These are phyloP conservation scores for Apiotrichum mycotoxinovorans DNA, from an alignment of 1,284 basidiomycete genomes.

Conservation along the genomic window DNA sequence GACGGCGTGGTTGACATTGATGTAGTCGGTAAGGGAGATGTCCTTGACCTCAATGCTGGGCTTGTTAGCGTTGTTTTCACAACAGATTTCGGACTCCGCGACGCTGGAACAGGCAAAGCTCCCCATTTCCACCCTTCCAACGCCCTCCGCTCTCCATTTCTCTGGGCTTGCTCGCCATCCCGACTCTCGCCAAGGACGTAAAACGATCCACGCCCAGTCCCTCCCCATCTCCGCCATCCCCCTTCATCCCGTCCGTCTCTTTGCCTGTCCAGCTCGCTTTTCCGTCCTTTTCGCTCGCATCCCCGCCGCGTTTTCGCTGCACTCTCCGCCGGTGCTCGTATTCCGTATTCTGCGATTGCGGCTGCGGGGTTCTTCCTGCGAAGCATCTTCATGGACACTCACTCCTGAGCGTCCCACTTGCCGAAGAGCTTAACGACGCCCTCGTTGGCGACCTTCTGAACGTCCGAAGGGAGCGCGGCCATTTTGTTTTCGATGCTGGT, in stretches of 20 bases:
- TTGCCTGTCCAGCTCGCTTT: neutral
- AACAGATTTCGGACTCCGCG: neutral
- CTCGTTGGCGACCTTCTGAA: constrained; percentile 75
- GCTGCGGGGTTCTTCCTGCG: neutral
- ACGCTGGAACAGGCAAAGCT: neutral
- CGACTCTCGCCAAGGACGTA: too few species aligned
- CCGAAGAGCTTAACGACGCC: constrained; percentile 82
- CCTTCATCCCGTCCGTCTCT: too few species aligned
- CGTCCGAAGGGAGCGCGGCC: constrained; percentile 70
- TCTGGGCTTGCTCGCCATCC: neutral
- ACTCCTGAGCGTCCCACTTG: constrained; percentile 96
- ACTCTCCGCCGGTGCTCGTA: neutral
- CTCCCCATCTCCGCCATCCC: neutral
- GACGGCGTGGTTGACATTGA: constrained; percentile 97
- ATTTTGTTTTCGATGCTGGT: constrained; percentile 28
- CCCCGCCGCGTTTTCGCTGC: neutral
- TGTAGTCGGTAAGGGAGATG: constrained; percentile 98
- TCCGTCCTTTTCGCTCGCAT: neutral
- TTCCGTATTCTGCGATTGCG: neutral
- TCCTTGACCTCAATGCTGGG: constrained; percentile 96
- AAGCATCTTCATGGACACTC: constrained; percentile 51
- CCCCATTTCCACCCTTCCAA: neutral
- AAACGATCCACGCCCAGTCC: neutral
- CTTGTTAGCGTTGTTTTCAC: constrained; percentile 10
- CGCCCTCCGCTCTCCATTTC: neutral